These are phyloP conservation scores for Beauveria bassiana DNA, from an alignment of 2,329 filamentous ascomycete species.

Conservation along the genomic window DNA sequence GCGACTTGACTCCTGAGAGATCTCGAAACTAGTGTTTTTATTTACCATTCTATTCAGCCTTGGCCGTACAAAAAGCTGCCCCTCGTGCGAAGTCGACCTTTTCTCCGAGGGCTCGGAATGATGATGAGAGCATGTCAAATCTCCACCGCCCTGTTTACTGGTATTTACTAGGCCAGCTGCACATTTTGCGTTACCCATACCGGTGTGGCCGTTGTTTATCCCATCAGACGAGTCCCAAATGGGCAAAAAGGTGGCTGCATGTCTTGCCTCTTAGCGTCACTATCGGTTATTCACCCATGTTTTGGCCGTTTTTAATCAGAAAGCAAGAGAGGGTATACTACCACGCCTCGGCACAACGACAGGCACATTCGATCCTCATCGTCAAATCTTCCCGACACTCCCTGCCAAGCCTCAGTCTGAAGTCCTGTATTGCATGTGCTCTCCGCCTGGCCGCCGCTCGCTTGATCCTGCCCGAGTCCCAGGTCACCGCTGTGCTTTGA, in stretches of 20 bases:
- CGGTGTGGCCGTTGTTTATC: background rate
- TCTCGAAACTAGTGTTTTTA: background rate
- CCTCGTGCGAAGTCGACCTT: background rate
- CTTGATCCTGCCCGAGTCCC: background rate
- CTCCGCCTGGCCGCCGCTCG: background rate
- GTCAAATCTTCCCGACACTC: background rate
- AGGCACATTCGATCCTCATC: slow-evolving; percentile 7
- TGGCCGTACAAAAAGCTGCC: background rate
- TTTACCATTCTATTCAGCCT: background rate
- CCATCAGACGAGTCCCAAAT: slow-evolving; percentile 9
- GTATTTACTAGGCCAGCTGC: background rate
- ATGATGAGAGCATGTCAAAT: background rate
- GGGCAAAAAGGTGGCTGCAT: slow-evolving; percentile 7
- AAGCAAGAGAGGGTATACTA: slow-evolving; percentile 4
- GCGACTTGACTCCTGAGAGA: background rate
- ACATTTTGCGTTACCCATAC: slow-evolving; percentile 1
- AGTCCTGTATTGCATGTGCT: slow-evolving; percentile 6
- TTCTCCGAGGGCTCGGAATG: background rate
- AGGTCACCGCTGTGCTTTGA: background rate
- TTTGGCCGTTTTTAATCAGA: slow-evolving; percentile 7
- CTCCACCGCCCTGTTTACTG: background rate
- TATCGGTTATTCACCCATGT: slow-evolving; percentile 4
- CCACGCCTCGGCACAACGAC: slow-evolving; percentile 10
- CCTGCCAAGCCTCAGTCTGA: slow-evolving; percentile 10
- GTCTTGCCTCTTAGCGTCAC: slow-evolving; percentile 3